These are phyloP conservation scores for Epichloe scottii DNA, from an alignment of 2,329 filamentous ascomycete species.

Conservation along the genomic window DNA sequence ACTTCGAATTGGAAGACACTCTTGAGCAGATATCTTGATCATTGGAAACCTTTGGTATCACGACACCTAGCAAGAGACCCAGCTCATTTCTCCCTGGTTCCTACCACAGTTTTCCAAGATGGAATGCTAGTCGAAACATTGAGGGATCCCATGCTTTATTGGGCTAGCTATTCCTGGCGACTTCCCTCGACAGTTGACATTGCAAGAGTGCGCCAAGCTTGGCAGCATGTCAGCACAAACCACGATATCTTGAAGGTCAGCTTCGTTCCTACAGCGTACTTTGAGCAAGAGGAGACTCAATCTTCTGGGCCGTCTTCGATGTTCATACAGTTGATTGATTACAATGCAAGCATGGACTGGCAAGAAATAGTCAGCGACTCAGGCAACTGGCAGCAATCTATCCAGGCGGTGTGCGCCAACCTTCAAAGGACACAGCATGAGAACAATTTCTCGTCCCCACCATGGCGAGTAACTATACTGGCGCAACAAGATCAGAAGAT, in stretches of 20 bases:
- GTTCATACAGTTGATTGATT: neutral
- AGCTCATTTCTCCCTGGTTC: neutral
- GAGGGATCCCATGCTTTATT: neutral
- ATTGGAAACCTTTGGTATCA: neutral
- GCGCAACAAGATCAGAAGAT: constrained; percentile 10
- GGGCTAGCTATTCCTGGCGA: neutral
- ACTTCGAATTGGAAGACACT: neutral
- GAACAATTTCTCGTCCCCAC: constrained; percentile 9
- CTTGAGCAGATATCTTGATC: neutral
- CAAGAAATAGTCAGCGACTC: neutral
- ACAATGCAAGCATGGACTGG: neutral
- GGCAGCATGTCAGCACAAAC: neutral
- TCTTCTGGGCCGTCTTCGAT: neutral
- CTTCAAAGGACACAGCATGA: neutral
- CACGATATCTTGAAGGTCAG: neutral
- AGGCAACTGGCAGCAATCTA: neutral
- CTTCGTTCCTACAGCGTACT: neutral
- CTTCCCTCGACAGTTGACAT: neutral
- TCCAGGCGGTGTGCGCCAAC: neutral
- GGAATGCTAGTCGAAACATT: neutral
- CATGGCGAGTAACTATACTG: constrained; percentile 24
- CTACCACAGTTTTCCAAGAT: neutral
- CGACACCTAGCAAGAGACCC: neutral
- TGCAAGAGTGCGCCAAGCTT: neutral
- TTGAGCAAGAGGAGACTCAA: neutral